A percentile compares a stretch with the other conserved stretches of the same genome.
These are phyloP conservation scores for Elaeagnus macrophylla DNA, from an alignment of 306 rosid species.

Conservation along the genomic window DNA sequence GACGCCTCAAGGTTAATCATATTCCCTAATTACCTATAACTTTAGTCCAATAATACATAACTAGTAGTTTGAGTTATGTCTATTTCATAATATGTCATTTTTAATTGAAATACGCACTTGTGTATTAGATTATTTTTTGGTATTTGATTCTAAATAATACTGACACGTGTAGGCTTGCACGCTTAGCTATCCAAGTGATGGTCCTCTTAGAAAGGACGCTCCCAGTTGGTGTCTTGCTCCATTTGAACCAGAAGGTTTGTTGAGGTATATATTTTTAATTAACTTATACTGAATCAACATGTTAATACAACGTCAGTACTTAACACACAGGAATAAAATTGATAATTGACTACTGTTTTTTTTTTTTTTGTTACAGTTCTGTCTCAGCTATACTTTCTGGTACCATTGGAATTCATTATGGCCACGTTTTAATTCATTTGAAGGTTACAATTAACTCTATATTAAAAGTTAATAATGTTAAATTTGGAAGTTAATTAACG, in stretches of 20 bases:
- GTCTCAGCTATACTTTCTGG: constrained; percentile 71
- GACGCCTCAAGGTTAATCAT: constrained; percentile 47
- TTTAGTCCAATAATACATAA: too few relatives aligned
- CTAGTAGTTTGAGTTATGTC: too few relatives aligned
- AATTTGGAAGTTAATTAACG: neutral
- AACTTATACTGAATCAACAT: neutral
- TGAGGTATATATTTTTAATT: constrained; percentile 34
- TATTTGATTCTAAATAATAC: too few relatives aligned
- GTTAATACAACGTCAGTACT: neutral
- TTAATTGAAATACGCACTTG: too few relatives aligned
- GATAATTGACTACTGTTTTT: constrained; percentile 1
- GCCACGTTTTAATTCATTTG: constrained; percentile 78
- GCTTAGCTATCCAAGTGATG: constrained; percentile 33
- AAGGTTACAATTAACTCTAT: constrained; percentile 32
- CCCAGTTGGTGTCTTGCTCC: constrained; percentile 79
- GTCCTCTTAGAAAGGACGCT: constrained; percentile 46
- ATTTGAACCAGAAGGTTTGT: constrained; percentile 79
- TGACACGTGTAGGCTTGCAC: constrained; percentile 47
- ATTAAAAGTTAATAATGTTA: neutral
- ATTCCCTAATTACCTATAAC: too few relatives aligned
- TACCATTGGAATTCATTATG: constrained; percentile 77
- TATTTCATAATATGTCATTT: too few relatives aligned
- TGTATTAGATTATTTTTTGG: too few relatives aligned
- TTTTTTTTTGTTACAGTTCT: constrained; percentile 35
- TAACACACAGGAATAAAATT: neutral